Evolutionary conservation across 495 filamentous ascomycete genomes (phyloP), one percentile per base, ranked within the genome.

Genomic region (Penicillium argentinense): DNA sequence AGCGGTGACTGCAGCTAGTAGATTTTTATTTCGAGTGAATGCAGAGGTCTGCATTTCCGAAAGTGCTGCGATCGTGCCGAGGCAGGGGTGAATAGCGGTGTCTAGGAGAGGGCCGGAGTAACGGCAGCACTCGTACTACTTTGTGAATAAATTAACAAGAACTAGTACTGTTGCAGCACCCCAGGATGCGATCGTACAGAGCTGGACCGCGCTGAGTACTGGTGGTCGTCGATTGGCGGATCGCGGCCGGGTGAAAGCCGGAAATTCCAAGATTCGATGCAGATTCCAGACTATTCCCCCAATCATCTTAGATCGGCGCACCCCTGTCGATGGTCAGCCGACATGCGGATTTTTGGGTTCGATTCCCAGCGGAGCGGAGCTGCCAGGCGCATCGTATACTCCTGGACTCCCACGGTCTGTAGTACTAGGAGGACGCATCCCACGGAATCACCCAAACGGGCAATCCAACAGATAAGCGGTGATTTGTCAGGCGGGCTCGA

Each of bases 381-480:
- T n/a, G n/a, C n/a, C n/a, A n/a, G n/a, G n/a, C n/a, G n/a, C n/a
- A n/a, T n/a, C n/a, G n/a, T n/a, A n/a, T n/a, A n/a, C n/a, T n/a
- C n/a, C n/a, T n/a, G n/a, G n/a, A n/a, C n/a, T n/a, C n/a, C n/a
- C n/a, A n/a, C n/a, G n/a, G n/a, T n/a, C n/a, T n/a, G n/a, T n/a
- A n/a, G n/a, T n/a, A n/a, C n/a, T n/a, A n/a, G n/a, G n/a, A n/a
- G n/a, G n/a, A n/a, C n/a, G n/a, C n/a, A n/a, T n/a, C n/a, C n/a
- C 25, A 16, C 56, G 57, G 57, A 47, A 60, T 60, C 25, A 42
- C 57, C 57, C 4, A 50, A 53, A 44, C 16, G 30, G 57, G 57
- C 17, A 45, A 57, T 45, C 53, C 53, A 49, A 36, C 19, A 38
- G 26, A 22, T 29, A 18, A 21, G 23, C 26, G 38, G 1, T 39